phyloP scores from a whole-genome alignment of 1,284 basidiomycete species.

The Stygiomarasmius scandens region DNA sequence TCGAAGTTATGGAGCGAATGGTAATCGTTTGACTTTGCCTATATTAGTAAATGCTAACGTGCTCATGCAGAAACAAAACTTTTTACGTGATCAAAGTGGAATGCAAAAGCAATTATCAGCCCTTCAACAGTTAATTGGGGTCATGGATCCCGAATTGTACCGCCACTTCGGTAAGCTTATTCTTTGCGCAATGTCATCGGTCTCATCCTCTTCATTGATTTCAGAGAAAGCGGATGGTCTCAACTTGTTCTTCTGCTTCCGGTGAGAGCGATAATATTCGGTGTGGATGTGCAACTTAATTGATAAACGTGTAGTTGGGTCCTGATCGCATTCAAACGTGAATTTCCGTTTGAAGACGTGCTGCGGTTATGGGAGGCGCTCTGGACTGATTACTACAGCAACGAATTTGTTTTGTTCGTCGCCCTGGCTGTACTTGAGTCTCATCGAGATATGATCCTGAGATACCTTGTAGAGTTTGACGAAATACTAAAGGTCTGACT shows the following conservation, averaged over 20 bases:
- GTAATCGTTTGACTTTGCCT: conserved; percentile 44
- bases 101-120: conserved; percentile 94
- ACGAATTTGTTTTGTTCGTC: conserved; percentile 90
- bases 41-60: background rate
- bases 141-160: conserved; percentile 95
- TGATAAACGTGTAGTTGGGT: conserved; percentile 62
- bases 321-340: conserved; percentile 91
- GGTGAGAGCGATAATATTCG: conserved; percentile 49
- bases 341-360: conserved; percentile 91
- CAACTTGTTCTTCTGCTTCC: conserved; percentile 98
- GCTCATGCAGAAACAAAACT: conserved; percentile 84
- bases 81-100: conserved; percentile 94
- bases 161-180: conserved; percentile 71
- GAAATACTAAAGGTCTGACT: conserved; percentile 79
- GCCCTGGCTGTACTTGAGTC: conserved; percentile 93
- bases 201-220: conserved; percentile 11
- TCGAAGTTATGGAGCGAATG: conserved; percentile 94
- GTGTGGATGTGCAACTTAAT: conserved; percentile 4
- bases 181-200: background rate
- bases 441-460: conserved; percentile 90
- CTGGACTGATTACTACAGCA: conserved; percentile 93
- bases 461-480: conserved; percentile 92
- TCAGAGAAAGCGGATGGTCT: conserved; percentile 87
- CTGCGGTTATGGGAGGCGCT: conserved; percentile 92
- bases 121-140: conserved; percentile 85